Evolutionary conservation across 768 basidiomycete genomes (phyloP).

Genomic region (Boletus sp.): DNA sequence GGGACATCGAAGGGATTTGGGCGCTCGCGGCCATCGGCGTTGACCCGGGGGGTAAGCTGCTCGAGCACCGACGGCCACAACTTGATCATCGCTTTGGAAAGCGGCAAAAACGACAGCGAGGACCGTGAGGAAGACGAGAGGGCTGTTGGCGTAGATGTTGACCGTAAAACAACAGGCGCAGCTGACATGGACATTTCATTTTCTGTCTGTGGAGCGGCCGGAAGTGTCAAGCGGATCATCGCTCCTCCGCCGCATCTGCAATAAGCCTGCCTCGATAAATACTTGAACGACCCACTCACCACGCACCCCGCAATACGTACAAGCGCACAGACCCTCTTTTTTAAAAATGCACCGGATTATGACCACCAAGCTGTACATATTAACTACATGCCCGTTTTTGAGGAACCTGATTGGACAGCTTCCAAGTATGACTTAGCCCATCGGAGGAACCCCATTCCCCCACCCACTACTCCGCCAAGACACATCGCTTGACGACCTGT

Average conservation of each 20-base stretch:
- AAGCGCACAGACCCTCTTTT: slow-evolving; percentile 8
- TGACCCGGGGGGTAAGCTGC: slow-evolving; percentile 60
- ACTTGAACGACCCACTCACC: too few relatives aligned
- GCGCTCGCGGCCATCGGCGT: slow-evolving; percentile 41
- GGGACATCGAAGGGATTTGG: slow-evolving; percentile 62
- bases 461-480: slow-evolving; percentile 60
- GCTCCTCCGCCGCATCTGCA: slow-evolving; percentile 11
- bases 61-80: slow-evolving; percentile 60
- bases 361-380: too few relatives aligned
- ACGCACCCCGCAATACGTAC: slow-evolving; percentile 1
- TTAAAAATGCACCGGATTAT: not conserved
- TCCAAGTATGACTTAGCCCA: slow-evolving; percentile 36
- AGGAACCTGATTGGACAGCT: slow-evolving; percentile 15
- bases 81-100: slow-evolving; percentile 55
- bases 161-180: slow-evolving; percentile 8
- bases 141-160: slow-evolving; percentile 6
- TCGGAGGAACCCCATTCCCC: slow-evolving; percentile 47
- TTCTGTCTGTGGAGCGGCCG: slow-evolving; percentile 14
- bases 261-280: not conserved
- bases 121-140: slow-evolving; percentile 13
- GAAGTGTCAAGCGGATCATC: slow-evolving; percentile 4
- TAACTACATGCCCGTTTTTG: too few relatives aligned
- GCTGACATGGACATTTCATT: slow-evolving; percentile 7
- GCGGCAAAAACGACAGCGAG: slow-evolving; percentile 22
- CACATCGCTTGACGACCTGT: slow-evolving; percentile 45